Conservation (phyloP, 805 yeast species). For the Zygosaccharomyces lentus region DNA sequence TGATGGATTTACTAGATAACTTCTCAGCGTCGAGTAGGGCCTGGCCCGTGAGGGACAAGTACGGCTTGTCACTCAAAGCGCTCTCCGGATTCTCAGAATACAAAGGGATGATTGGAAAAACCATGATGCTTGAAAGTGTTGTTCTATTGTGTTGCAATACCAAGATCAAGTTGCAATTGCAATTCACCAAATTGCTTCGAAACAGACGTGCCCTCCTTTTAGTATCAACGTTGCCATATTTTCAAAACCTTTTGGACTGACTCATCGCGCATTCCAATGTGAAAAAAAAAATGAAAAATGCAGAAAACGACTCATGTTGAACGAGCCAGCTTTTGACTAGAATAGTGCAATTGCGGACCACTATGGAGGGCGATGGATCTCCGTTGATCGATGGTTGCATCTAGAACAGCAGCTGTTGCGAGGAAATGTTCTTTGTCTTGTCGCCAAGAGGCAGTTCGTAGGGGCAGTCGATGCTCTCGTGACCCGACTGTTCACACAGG, state of each 20-base stretch:
- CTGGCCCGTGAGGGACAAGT: slow-evolving; percentile 26
- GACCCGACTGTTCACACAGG: slow-evolving; percentile 86
- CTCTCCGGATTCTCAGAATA: slow-evolving; percentile 21
- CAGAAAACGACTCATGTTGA: slow-evolving; percentile 5
- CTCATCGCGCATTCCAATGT: neutral
- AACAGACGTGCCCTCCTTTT: neutral
- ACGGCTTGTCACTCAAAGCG: slow-evolving; percentile 19
- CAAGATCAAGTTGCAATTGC: neutral
- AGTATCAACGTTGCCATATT: neutral
- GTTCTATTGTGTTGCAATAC: neutral
- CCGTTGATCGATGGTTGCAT: neutral
- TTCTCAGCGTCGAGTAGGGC: slow-evolving; percentile 27
- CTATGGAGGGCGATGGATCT: neutral
- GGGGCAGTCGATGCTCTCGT: slow-evolving; percentile 83
- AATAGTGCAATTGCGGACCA: neutral
- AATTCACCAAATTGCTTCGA: no score
- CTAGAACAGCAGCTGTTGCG: slow-evolving; percentile 12
- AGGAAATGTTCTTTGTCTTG: slow-evolving; percentile 6
- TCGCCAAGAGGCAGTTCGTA: slow-evolving; percentile 42
- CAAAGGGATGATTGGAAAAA: slow-evolving; percentile 39
- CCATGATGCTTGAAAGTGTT: slow-evolving; percentile 24
- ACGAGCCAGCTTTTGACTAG: slow-evolving; percentile 1
- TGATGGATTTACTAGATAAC: slow-evolving; percentile 9
- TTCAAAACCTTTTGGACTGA: neutral
- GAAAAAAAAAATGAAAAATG: slow-evolving; percentile 1